Evolutionary conservation across 208 protist genomes (phyloP).

Genomic region (Jaenimonas drosophilae): DNA sequence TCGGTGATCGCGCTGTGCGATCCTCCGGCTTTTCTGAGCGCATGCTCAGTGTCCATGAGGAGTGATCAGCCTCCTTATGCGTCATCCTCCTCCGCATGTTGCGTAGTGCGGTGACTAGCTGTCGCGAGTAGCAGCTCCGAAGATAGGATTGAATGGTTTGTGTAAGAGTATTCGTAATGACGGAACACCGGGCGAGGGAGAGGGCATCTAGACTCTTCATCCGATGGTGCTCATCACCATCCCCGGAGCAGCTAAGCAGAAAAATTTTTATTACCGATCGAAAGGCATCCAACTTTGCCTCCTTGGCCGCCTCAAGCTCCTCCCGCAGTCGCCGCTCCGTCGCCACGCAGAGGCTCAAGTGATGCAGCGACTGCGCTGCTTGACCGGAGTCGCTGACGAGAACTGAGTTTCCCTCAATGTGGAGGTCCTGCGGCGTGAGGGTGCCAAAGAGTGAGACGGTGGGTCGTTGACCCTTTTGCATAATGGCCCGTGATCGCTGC

Average conservation of each 20-base stretch:
- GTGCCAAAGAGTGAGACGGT: too few species aligned
- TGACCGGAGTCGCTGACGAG: slow-evolving; percentile 17
- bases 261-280: slow-evolving; percentile 50
- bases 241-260: too few species aligned
- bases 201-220: slow-evolving; percentile 13
- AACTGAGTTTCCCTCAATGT: slow-evolving; percentile 74
- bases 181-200: slow-evolving; percentile 56
- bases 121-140: slow-evolving; percentile 30
- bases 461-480: too few species aligned
- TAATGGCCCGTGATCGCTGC: too few species aligned
- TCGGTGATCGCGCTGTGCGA: not conserved
- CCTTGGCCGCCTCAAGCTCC: slow-evolving; percentile 34
- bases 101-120: slow-evolving; percentile 6
- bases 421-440: slow-evolving; percentile 20
- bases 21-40: slow-evolving; percentile 1
- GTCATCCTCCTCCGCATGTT: not conserved
- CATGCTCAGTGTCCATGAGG: not conserved
- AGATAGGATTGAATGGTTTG: slow-evolving; percentile 64
- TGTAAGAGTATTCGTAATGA: slow-evolving; percentile 58
- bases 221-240: too few species aligned
- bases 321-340: slow-evolving; percentile 48
- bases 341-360: slow-evolving; percentile 45
- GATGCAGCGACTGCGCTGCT: slow-evolving; percentile 34
- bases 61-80: too few species aligned
- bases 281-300: slow-evolving; percentile 53